Evolutionary conservation across 2,329 filamentous ascomycete species (phyloP).

Genomic region (Ceratocystis harringtonii): DNA sequence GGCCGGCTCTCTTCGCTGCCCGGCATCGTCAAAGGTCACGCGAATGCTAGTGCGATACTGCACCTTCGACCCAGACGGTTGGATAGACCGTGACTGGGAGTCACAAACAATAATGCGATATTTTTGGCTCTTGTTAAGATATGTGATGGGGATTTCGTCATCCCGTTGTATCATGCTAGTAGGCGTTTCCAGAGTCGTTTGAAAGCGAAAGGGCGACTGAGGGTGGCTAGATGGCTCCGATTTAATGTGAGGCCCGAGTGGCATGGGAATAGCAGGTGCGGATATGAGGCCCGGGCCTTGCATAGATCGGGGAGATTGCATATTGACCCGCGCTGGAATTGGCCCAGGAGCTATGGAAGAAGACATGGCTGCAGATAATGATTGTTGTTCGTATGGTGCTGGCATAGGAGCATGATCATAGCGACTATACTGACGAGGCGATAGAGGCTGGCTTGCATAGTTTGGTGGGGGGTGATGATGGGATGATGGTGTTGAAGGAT

Average conservation of each 20-base stretch:
- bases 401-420: conserved; percentile 1
- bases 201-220: conserved; percentile 54
- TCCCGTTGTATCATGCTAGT: conserved; percentile 88
- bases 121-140: conserved; percentile 92
- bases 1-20: conserved; percentile 70
- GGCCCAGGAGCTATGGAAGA: background rate
- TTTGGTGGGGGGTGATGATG: background rate
- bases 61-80: conserved; percentile 41
- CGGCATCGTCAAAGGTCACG: conserved; percentile 94
- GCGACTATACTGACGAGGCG: conserved; percentile 9
- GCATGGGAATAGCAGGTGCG: background rate
- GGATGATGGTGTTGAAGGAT: background rate
- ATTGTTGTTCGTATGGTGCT: background rate
- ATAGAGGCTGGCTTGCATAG: conserved; percentile 8
- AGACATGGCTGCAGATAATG: background rate
- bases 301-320: conserved; percentile 1
- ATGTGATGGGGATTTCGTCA: conserved; percentile 91
- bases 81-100: conserved; percentile 36
- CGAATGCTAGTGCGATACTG: conserved; percentile 82
- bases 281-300: background rate
- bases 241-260: background rate
- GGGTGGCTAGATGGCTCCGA: background rate
- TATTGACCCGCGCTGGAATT: background rate
- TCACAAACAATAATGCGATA: conserved; percentile 80
- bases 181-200: conserved; percentile 78